A percentile compares a stretch with the other conserved stretches of the same genome.
Evolutionary conservation across 2,329 filamentous ascomycete genomes (phyloP).

Genomic region (Aspergillus nomiae): DNA sequence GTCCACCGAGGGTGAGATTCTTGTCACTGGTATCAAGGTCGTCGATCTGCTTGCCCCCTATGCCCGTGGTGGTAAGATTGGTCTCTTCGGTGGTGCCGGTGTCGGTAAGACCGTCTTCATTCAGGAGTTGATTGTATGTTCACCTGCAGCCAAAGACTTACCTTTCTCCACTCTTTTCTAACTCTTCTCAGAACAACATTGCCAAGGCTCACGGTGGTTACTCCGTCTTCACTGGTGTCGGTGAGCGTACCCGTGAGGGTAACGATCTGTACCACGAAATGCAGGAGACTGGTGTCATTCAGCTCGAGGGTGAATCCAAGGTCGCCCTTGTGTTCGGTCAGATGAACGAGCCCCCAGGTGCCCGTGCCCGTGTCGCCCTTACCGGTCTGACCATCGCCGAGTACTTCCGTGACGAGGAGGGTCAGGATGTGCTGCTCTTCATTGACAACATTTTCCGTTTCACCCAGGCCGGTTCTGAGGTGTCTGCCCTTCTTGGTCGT

Average conservation of each 20-base stretch:
- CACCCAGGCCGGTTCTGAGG: slow-evolving; percentile 99
- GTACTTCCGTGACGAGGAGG: slow-evolving; percentile 78
- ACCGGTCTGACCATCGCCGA: slow-evolving; percentile 73
- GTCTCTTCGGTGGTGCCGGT: slow-evolving; percentile 99
- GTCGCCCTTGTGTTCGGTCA: slow-evolving; percentile 99
- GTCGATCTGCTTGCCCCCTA: slow-evolving; percentile 98
- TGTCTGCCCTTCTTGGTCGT: slow-evolving; percentile 98
- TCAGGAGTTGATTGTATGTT: slow-evolving; percentile 87
- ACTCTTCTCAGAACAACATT: slow-evolving; percentile 83
- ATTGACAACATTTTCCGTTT: slow-evolving; percentile 99
- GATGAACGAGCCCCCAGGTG: slow-evolving; percentile 99
- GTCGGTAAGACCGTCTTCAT: slow-evolving; percentile 99
- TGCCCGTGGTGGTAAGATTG: slow-evolving; percentile 99
- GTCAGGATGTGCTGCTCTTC: slow-evolving; percentile 98
- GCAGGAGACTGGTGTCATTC: slow-evolving; percentile 99
- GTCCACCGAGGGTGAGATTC: slow-evolving; percentile 92
- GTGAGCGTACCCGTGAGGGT: slow-evolving; percentile 99
- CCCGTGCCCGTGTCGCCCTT: slow-evolving; percentile 98
- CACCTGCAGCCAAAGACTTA: background rate
- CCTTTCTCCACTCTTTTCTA: background rate
- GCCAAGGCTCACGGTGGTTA: slow-evolving; percentile 99
- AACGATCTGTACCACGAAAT: slow-evolving; percentile 99
- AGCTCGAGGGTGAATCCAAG: slow-evolving; percentile 99
- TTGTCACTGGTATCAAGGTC: slow-evolving; percentile 99
- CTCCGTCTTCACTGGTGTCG: slow-evolving; percentile 99